A percentile compares a stretch with the other conserved stretches of the same genome.
Conservation (phyloP, 1,284 basidiomycete genomes). For the Melampsora larici-populina region DNA sequence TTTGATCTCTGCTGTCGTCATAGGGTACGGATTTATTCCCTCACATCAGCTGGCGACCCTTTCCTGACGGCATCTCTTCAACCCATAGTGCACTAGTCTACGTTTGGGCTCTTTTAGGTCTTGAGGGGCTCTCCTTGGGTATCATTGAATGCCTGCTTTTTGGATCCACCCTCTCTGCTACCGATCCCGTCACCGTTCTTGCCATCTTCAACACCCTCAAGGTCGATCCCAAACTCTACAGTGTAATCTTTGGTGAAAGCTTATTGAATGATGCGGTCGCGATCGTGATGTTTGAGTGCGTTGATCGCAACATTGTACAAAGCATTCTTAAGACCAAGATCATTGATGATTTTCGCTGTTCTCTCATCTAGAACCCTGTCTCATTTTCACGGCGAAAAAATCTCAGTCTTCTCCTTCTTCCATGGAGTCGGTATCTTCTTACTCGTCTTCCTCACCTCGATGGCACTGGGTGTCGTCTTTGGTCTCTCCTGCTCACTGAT, state of each 20-base stretch:
- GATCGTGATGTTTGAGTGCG: conserved; percentile 99
- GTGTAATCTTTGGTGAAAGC: conserved; percentile 95
- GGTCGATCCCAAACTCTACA: conserved; percentile 96
- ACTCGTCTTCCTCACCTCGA: conserved; percentile 87
- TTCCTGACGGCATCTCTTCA: conserved; percentile 53
- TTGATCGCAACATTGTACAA: conserved; percentile 50
- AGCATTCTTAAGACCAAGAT: not conserved
- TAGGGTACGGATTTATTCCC: conserved; percentile 67
- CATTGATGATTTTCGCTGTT: not conserved
- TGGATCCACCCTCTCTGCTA: conserved; percentile 92
- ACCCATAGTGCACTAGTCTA: conserved; percentile 78
- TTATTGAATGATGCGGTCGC: conserved; percentile 97
- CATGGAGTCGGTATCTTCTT: conserved; percentile 94
- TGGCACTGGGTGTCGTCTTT: conserved; percentile 86
- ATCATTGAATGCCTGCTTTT: conserved; percentile 91
- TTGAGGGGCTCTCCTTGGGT: conserved; percentile 75
- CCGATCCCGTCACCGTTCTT: conserved; percentile 96
- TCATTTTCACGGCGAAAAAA: conserved; percentile 84
- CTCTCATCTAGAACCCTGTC: conserved; percentile 70
- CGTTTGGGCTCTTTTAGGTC: conserved; percentile 84
- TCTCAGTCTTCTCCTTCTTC: conserved; percentile 83
- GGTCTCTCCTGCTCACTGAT: conserved; percentile 84
- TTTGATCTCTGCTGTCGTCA: conserved; percentile 91
- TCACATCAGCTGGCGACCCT: conserved; percentile 8
- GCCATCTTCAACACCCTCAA: conserved; percentile 99